Evolutionary conservation across 371 early-diverging fungal genomes (phyloP), one percentile per base, ranked within the genome.

Genomic region (Rhizopus arrhizus): DNA sequence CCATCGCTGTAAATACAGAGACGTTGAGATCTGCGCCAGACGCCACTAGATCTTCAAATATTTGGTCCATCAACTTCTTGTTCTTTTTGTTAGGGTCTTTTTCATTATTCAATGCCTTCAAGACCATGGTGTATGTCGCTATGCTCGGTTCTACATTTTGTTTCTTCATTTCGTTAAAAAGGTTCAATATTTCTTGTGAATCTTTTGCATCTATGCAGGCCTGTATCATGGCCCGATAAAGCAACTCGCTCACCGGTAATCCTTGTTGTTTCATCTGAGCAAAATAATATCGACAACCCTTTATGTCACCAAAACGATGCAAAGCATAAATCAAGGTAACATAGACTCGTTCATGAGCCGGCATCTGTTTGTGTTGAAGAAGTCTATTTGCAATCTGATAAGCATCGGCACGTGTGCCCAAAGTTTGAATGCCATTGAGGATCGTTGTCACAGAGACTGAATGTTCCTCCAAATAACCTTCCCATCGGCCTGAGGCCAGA

Each of bases 141-240:
- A 69, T 49, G 1, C 66, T 65, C 7, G 81, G 76, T 3, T 45
- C 9, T 4, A 72, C 49, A 0, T 65, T 73, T 2, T 59, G 66
- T 1, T 68, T 61, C 1, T 56, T 51, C 83, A 86, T 81, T 35
- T 74, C 68, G 3, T 76, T 53, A 36, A 77, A 70, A 0, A 82
- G 56, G 0, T 65, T 53, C 5, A 66, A 33, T 0, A 68, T 71
- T 6, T 33, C 53, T 8, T 71, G 59, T 9, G 65, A 56, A 5
- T 66, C 46, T 12, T 73, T 46, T 0, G 48, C 52, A 0, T 53
- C 34, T 34, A 46, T 57, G 43, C 69, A 69, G 0, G 60, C 61
- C 8, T 51, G 28, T 29, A 76, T 47, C 70, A 78, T 72, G n/a
- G 48, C 32, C 42, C 58, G 61, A 36, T 65, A 76, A 28, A 41